Conservation (phyloP, 1,139 yeast species). For the Geotrichum macrosporum region DNA sequence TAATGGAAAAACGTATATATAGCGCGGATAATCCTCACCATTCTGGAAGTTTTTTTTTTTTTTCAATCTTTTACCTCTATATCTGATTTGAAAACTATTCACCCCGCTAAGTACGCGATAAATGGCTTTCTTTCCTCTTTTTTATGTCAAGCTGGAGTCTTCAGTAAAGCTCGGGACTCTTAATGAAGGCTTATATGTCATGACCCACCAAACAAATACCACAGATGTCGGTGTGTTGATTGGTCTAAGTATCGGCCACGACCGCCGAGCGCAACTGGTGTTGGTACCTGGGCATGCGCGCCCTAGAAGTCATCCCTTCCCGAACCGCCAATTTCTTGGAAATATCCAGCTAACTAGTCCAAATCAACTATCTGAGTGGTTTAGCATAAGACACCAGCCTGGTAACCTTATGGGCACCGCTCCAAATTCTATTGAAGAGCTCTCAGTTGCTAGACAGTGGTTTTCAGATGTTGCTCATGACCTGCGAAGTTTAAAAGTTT, state of each 20-base stretch:
- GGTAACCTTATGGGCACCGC: slow-evolving; percentile 17
- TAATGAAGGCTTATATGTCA: slow-evolving; percentile 21
- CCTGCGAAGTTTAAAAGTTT: slow-evolving; percentile 16
- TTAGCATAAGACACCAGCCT: slow-evolving; percentile 20
- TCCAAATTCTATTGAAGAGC: slow-evolving; percentile 20
- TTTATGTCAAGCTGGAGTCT: slow-evolving; percentile 20
- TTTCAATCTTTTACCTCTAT: no score
- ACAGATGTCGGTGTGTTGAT: slow-evolving; percentile 21
- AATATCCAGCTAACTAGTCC: slow-evolving; percentile 21
- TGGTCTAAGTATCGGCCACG: slow-evolving; percentile 19
- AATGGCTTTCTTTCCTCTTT: slow-evolving; percentile 22
- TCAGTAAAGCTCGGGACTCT: slow-evolving; percentile 18
- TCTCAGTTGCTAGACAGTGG: slow-evolving; percentile 21
- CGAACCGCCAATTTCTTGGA: slow-evolving; percentile 15
- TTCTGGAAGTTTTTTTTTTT: no score
- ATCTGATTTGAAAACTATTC: no score
- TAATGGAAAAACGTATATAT: no score
- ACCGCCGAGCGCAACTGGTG: slow-evolving; percentile 19
- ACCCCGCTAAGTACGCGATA: no score
- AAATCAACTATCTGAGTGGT: slow-evolving; percentile 20
- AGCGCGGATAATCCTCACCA: no score
- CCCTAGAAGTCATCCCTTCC: slow-evolving; percentile 18
- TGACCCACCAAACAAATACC: slow-evolving; percentile 20
- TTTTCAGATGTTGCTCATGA: slow-evolving; percentile 22
- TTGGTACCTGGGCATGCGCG: slow-evolving; percentile 20